Conservation (phyloP, 2,329 filamentous ascomycete species). For the Botryotinia calthae region DNA sequence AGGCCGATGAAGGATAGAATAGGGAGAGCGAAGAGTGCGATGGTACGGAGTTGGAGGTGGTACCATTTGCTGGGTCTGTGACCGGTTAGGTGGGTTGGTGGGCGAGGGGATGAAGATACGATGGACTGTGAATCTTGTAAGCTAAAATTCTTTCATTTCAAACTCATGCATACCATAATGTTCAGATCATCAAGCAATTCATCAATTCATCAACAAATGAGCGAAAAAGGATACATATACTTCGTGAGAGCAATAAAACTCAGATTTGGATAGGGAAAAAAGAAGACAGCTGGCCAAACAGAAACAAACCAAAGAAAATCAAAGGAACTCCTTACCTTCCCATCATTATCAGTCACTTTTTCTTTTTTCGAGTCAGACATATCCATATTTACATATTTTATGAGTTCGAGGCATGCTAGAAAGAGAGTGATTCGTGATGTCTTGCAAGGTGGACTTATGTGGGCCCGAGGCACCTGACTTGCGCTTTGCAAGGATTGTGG, state of each 20-base stretch:
- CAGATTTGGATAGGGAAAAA: not conserved
- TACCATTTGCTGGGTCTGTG: conserved; percentile 21
- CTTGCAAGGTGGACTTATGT: not conserved
- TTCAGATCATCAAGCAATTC: not conserved
- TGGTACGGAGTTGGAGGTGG: conserved; percentile 23
- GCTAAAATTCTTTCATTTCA: not conserved
- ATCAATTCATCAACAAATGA: not conserved
- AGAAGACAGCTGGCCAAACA: conserved; percentile 4
- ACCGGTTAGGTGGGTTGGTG: conserved; percentile 14
- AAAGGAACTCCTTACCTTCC: not conserved
- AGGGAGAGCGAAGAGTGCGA: conserved; percentile 27
- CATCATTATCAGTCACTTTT: not conserved
- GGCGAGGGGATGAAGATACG: conserved; percentile 13
- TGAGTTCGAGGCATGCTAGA: not conserved
- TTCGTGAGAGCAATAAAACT: not conserved
- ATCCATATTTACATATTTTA: conserved; percentile 15
- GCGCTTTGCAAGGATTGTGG: not conserved
- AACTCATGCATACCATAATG: conserved; percentile 16
- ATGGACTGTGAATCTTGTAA: conserved; percentile 17
- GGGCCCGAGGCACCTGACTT: conserved; percentile 4
- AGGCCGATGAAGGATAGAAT: conserved; percentile 27
- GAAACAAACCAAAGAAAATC: not conserved
- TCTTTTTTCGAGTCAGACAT: not conserved
- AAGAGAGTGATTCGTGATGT: conserved; percentile 5
- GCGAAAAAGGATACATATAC: not conserved